A percentile compares a stretch with the other conserved stretches of the same genome.
Conservation (phyloP, 2,329 filamentous ascomycete genomes). For the Cryphonectria japonica region DNA sequence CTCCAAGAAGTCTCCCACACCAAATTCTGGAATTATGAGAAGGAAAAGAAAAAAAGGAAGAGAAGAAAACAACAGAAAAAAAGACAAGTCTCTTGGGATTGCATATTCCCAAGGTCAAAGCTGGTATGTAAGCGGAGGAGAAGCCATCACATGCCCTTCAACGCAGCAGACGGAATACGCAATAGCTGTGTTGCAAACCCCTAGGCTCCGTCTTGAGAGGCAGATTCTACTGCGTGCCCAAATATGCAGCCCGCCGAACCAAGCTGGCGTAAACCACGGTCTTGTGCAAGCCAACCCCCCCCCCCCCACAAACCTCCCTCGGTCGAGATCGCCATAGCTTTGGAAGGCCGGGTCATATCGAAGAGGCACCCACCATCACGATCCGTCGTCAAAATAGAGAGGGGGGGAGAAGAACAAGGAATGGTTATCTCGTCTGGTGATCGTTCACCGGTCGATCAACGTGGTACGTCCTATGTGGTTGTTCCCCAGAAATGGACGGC, state of each 20-base stretch:
- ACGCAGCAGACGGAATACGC: neutral
- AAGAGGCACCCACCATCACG: neutral
- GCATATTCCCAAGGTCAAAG: neutral
- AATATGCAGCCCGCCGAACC: constrained; percentile 2
- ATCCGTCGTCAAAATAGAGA: neutral
- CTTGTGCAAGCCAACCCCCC: constrained; percentile 2
- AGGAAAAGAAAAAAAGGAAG: too few relatives aligned
- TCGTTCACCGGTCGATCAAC: neutral
- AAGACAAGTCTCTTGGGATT: neutral
- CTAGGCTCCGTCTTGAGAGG: neutral
- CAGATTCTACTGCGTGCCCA: neutral
- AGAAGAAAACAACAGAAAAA: neutral
- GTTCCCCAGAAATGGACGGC: neutral
- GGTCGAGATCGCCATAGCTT: neutral
- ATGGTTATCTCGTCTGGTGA: neutral
- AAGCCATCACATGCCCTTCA: neutral
- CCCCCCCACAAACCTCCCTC: neutral
- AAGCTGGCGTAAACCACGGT: neutral
- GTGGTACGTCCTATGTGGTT: neutral
- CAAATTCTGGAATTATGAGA: neutral
- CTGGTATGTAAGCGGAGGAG: neutral
- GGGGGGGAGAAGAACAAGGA: neutral
- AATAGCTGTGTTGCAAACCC: neutral
- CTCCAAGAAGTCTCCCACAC: constrained; percentile 8
- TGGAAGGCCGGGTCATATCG: neutral